Percentiles rank a stretch among this genome's conserved stretches.
Evolutionary conservation across 2,329 filamentous ascomycete genomes (phyloP).

Genomic region (Magnaporthiopsis incrustans): DNA sequence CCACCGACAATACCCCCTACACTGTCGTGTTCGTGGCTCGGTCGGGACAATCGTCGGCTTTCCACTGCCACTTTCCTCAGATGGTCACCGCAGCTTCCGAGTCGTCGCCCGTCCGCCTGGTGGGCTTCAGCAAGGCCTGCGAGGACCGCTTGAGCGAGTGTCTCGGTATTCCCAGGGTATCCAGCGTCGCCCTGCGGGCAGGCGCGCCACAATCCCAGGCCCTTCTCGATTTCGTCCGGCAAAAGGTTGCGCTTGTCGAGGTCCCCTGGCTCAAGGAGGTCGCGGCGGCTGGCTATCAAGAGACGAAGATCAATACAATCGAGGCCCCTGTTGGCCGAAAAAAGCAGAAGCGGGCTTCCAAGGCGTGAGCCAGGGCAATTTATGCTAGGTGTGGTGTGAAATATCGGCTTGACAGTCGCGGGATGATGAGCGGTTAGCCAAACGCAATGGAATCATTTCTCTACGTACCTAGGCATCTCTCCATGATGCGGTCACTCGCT

Average conservation of each 20-base stretch:
- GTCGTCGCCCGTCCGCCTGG: constrained; percentile 41
- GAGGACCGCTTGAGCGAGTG: constrained; percentile 48
- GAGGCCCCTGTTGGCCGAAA: constrained; percentile 30
- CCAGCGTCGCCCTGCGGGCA: constrained; percentile 51
- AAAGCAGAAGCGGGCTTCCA: constrained; percentile 18
- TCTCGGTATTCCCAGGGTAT: constrained; percentile 55
- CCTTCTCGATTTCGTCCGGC: constrained; percentile 47
- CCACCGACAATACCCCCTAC: constrained; percentile 26
- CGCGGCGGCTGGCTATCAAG: constrained; percentile 23
- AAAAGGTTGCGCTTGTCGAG: constrained; percentile 42
- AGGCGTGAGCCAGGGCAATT: neutral
- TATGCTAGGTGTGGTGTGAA: neutral
- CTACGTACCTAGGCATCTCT: neutral
- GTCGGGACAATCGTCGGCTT: constrained; percentile 47
- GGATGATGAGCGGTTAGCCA: neutral
- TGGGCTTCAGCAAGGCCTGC: constrained; percentile 53
- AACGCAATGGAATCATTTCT: neutral
- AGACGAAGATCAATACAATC: constrained; percentile 39
- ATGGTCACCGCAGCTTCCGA: constrained; percentile 38
- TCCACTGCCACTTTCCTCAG: constrained; percentile 52
- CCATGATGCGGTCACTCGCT: too few species aligned
- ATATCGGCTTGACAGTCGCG: too few species aligned
- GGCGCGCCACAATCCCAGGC: constrained; percentile 49
- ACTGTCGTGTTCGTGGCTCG: constrained; percentile 50
- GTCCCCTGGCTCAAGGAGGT: constrained; percentile 49